Percentiles rank a stretch among this genome's conserved stretches.
Evolutionary conservation across 2,329 filamentous ascomycete genomes (phyloP).

Genomic region (Stylonectria norvegica): DNA sequence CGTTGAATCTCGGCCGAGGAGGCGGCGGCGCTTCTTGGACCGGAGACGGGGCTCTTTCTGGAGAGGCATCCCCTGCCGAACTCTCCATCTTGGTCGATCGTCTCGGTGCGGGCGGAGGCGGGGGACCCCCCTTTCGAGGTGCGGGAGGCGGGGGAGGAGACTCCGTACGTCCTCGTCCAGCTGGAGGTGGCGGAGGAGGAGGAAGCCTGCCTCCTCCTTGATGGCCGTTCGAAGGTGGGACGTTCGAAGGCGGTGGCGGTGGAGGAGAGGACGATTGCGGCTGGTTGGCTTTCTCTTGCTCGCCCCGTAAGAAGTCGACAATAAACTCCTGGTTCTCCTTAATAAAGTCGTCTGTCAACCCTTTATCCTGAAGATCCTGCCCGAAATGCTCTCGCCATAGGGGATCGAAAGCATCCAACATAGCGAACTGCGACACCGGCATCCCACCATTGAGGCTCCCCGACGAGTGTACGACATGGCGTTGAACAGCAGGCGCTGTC

Average conservation of each 20-base stretch:
- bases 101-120: constrained; percentile 49
- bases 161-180: constrained; percentile 8
- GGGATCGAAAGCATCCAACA: constrained; percentile 62
- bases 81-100: constrained; percentile 53
- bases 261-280: constrained; percentile 23
- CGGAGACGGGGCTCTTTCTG: constrained; percentile 69
- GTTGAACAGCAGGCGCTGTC: constrained; percentile 20
- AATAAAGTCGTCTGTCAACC: constrained; percentile 64
- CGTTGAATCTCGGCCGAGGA: constrained; percentile 69
- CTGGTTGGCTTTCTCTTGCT: constrained; percentile 43
- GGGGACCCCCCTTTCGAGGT: constrained; percentile 28
- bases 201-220: constrained; percentile 32
- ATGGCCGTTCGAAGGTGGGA: constrained; percentile 32
- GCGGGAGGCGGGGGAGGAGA: constrained; percentile 31
- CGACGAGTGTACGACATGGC: constrained; percentile 39
- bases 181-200: constrained; percentile 29
- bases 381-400: constrained; percentile 64
- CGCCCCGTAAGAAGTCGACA: constrained; percentile 59
- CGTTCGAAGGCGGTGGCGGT: constrained; percentile 26
- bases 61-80: constrained; percentile 45
- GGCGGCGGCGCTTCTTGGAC: constrained; percentile 31
- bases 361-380: constrained; percentile 59
- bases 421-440: constrained; percentile 54
- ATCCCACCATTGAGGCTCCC: constrained; percentile 46
- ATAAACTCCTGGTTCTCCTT: constrained; percentile 67